phyloP scores from a whole-genome alignment of 2,329 filamentous ascomycete species.

The Xylariomycetidae sp. region DNA sequence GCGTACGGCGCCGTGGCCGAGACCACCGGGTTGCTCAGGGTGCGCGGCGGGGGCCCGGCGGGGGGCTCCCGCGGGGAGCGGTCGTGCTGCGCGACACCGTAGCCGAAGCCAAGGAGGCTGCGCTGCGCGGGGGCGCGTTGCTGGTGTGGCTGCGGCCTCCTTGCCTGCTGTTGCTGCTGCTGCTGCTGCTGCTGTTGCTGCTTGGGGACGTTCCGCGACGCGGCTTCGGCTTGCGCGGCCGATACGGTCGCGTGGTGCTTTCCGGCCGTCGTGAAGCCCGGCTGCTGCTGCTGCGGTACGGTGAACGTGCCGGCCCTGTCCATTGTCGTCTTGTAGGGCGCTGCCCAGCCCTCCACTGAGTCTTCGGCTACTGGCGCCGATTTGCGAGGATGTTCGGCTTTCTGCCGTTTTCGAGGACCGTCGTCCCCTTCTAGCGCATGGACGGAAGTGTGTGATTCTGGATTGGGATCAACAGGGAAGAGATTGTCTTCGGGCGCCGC shows the following conservation, averaged over 20 bases:
- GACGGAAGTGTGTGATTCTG: constrained; percentile 26
- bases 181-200: constrained; percentile 8
- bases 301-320: constrained; percentile 53
- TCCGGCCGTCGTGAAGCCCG: constrained; percentile 58
- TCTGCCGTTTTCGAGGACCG: constrained; percentile 22
- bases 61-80: constrained; percentile 12
- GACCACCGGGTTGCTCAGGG: constrained; percentile 10
- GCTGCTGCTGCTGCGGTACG: constrained; percentile 38
- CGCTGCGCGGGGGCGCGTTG: constrained; percentile 23
- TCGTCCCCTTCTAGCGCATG: constrained; percentile 5
- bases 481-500: constrained; percentile 59
- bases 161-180: constrained; percentile 10
- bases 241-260: constrained; percentile 41
- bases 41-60: constrained; percentile 12
- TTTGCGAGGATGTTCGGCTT: constrained; percentile 23
- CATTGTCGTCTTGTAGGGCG: constrained; percentile 55
- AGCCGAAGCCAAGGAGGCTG: constrained; percentile 25
- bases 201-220: constrained; percentile 7
- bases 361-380: constrained; percentile 33
- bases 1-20: constrained; percentile 12
- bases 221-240: constrained; percentile 26
- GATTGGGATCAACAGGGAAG: constrained; percentile 59
- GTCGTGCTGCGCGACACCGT: constrained; percentile 26
- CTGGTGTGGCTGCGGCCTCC: too few species aligned
- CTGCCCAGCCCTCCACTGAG: constrained; percentile 27